phyloP scores from a whole-genome alignment of 2,329 filamentous ascomycete species.

The Trichoderma lentiforme region DNA sequence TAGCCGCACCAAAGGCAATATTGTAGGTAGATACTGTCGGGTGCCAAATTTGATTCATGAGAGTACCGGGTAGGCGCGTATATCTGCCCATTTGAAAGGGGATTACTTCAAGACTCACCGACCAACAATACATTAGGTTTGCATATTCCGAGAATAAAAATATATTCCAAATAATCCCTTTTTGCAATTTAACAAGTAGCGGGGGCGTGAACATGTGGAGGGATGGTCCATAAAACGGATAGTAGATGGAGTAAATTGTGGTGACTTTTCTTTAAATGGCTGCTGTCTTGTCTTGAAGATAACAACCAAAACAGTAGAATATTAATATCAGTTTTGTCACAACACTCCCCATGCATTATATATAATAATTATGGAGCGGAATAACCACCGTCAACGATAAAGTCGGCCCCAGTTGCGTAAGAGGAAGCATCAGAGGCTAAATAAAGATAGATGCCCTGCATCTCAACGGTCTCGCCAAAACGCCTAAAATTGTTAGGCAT shows the following conservation, averaged over 20 bases:
- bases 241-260: neutral
- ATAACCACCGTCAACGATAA: conserved; percentile 22
- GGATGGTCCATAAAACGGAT: neutral
- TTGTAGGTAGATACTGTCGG: neutral
- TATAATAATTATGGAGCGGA: conserved; percentile 38
- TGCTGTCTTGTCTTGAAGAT: neutral
- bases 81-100: neutral
- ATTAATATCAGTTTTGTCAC: neutral
- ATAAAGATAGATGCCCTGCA: conserved; percentile 40
- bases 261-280: neutral
- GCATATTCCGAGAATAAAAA: neutral
- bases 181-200: neutral
- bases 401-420: conserved; percentile 10
- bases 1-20: neutral
- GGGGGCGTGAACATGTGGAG: neutral
- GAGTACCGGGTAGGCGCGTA: neutral
- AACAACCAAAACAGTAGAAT: neutral
- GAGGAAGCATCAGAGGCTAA: conserved; percentile 19
- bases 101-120: neutral
- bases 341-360: no score
- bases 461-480: conserved; percentile 62
- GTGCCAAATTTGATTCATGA: neutral
- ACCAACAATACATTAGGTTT: neutral
- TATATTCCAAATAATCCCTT: neutral
- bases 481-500: conserved; percentile 31